phyloP scores from a whole-genome alignment of 1,139 yeast genomes.

The Geotrichum fermentans region DNA sequence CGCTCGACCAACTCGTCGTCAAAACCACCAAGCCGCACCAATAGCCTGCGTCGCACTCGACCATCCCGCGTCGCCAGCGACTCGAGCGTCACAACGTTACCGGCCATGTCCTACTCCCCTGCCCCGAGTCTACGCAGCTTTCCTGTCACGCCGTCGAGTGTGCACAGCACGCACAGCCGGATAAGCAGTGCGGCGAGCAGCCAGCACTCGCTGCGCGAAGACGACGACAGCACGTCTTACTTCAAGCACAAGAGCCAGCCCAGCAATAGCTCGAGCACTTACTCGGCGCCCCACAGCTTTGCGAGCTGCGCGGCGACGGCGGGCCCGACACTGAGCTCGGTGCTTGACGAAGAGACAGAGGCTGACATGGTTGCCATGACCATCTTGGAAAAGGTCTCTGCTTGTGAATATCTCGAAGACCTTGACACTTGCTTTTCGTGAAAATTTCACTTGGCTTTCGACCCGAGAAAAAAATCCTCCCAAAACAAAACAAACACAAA shows the following conservation, averaged over 20 bases:
- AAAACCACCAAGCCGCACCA: background rate
- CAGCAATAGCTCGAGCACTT: conserved; percentile 3
- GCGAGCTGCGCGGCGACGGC: conserved; percentile 4
- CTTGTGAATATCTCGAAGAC: conserved; percentile 30
- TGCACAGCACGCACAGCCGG: background rate
- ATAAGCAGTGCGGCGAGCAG: background rate
- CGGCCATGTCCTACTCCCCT: background rate
- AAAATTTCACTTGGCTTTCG: background rate
- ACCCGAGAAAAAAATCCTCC: background rate
- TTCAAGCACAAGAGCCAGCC: conserved; percentile 4
- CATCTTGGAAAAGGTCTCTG: conserved; percentile 33
- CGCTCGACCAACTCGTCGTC: background rate
- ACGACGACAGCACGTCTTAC: no score
- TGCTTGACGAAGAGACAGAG: conserved; percentile 26
- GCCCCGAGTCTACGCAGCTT: background rate
- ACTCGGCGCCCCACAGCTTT: conserved; percentile 12
- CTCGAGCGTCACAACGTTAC: background rate
- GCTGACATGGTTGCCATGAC: conserved; percentile 39
- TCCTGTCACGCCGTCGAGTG: background rate
- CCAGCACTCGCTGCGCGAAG: background rate
- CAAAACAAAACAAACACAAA: background rate
- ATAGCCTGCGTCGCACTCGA: background rate
- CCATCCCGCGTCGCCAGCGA: background rate
- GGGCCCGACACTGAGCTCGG: background rate
- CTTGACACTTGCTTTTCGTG: conserved; percentile 18